Conservation (phyloP, 768 basidiomycete species). For the Grammothele lineata region DNA sequence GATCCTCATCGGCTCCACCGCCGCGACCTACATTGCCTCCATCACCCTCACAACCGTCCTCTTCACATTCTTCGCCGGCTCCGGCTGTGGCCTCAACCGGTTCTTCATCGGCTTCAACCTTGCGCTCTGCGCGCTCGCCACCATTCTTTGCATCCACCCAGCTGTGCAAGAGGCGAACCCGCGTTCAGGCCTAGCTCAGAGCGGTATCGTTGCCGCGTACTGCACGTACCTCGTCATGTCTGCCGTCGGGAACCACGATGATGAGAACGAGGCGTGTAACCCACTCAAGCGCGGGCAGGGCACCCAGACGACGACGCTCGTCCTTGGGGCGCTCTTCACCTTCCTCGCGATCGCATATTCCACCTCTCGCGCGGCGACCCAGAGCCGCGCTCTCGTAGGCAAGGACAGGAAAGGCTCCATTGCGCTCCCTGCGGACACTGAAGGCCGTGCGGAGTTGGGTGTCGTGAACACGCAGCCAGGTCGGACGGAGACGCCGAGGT, state of each 20-base stretch:
- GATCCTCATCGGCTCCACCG: constrained; percentile 90
- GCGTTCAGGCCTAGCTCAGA: constrained; percentile 90
- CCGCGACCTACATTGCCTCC: constrained; percentile 78
- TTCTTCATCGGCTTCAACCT: constrained; percentile 98
- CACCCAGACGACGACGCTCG: constrained; percentile 80
- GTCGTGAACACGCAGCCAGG: constrained; percentile 82
- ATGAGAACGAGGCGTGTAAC: constrained; percentile 79
- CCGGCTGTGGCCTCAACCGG: constrained; percentile 87
- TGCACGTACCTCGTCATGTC: constrained; percentile 94
- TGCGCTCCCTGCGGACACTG: constrained; percentile 48
- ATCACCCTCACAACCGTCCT: constrained; percentile 85
- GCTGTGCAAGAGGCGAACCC: constrained; percentile 89
- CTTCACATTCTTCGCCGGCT: constrained; percentile 87
- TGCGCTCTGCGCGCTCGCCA: constrained; percentile 71
- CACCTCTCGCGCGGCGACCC: constrained; percentile 92
- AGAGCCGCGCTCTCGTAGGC: constrained; percentile 86
- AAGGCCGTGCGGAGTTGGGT: constrained; percentile 61
- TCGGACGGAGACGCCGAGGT: constrained; percentile 80
- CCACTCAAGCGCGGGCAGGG: constrained; percentile 69
- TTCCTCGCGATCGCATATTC: constrained; percentile 99
- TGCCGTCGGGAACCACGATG: constrained; percentile 89
- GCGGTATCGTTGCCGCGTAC: constrained; percentile 96
- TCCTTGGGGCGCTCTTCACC: constrained; percentile 92
- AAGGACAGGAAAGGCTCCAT: constrained; percentile 60
- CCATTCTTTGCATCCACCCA: constrained; percentile 79